Evolutionary conservation across 1,139 yeast species (phyloP), one percentile per base, ranked within the genome.

Genomic region (Debaryomycetaceae sp.): DNA sequence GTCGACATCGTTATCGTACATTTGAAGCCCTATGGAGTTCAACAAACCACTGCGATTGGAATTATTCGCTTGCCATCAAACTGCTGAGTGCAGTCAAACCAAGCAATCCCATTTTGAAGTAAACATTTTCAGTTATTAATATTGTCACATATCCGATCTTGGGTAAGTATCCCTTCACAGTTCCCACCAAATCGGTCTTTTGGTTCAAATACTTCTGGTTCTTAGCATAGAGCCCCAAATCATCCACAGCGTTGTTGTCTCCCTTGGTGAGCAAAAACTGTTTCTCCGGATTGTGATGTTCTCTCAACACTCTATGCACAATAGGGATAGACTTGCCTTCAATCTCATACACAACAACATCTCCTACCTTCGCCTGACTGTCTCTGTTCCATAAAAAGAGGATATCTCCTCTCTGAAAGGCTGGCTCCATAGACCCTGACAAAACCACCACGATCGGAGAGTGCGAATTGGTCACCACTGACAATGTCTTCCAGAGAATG

Each of bases 371-470:
- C 31, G 82, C 81, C 31, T 63, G 64, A 16, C 65, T 54, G 43
- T 85, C 83, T 48, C 97, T 74, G 63, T 92, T 92, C 96, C 96
- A 89, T 43, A 92, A 71, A 56, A 92, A 83, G 44, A 92, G 69
- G 32, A 94, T 83, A 58, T 92, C 99, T 37, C 99, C 99, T 63
- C 98, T 79, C 63, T 92, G 98, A 73, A 94, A 94, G 0, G 98
- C 98, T 1, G 99, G 99, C 59, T 94, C 98, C 99, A 92, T 92
- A 1, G 98, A 92, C 5, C 98, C 99, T 1, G 98, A 88, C 36
- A 92, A 77, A 9, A 92, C 99, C 30, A 92, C 98, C 31, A 94
- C 98, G 31, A 92, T 81, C 14, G 99, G 99, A 2, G 97, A 87
- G 47, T 87, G 85, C 0, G 96, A 83, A 63, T 88, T 83, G 18